Evolutionary conservation across 2,329 filamentous ascomycete species (phyloP), one percentile per base, ranked within the genome.

Genomic region (Aspergillus pseudonomiae): DNA sequence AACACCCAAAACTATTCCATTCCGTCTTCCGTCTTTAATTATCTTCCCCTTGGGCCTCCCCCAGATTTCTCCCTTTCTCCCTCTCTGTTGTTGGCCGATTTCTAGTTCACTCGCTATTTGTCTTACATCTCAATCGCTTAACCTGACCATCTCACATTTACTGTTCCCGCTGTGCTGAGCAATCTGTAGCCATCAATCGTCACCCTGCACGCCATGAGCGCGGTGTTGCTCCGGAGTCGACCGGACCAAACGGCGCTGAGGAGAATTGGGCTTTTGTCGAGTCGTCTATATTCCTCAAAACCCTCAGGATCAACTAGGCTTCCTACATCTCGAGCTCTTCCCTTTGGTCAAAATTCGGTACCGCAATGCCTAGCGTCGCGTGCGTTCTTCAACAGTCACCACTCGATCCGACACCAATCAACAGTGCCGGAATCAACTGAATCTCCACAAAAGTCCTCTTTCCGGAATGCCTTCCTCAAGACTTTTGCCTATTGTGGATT

Each of bases 401-500:
- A 65, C 55, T 65, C 70, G 62, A 63, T 77, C 69, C 67, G 78
- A 68, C 66, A 74, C 70, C 72, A 75, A 64, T 73, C 75, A 66
- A 67, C 76, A 66, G 55, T 67, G 63, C 57, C 75, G 28, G 66
- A 71, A 36, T 53, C 71, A 57, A 43, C 72, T 30, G 63, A 67
- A 57, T 36, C 60, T 14, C 50, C 65, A 14, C 57, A 73, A 59
- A 67, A 76, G 75, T 67, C 79, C 68, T 34, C 60, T 4, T 36
- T 83, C 12, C 66, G 80, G 10, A 81, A 81, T 54, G 88, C 91
- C 71, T 77, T 88, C 53, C 92, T 91, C 75, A 86, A 91, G 69
- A 83, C 86, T 36, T 90, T 93, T 39, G 88, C 91, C 3, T 86
- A 86, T 71, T 78, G 92, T 26, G 95, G 95, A 45, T 88, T 91